Evolutionary conservation across 768 basidiomycete species (phyloP).

Genomic region (Boletellus ananas): DNA sequence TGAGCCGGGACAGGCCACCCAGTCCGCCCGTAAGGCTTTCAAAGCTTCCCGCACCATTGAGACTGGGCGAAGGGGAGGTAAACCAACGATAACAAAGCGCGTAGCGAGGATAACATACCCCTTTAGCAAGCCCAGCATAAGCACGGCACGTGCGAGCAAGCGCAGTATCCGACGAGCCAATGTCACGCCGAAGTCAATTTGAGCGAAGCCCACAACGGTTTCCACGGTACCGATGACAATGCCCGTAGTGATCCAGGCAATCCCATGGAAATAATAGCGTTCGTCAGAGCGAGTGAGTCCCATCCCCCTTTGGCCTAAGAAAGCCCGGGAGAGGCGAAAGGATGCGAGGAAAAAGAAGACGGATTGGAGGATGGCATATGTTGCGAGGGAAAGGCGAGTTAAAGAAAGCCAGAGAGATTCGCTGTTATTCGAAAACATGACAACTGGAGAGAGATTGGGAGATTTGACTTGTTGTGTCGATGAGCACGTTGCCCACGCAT

Average conservation of each 20-base stretch:
- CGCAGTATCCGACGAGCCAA: slow-evolving; percentile 59
- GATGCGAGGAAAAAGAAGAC: slow-evolving; percentile 56
- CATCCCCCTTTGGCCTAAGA: slow-evolving; percentile 50
- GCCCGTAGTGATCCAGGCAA: slow-evolving; percentile 61
- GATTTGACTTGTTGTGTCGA: slow-evolving; percentile 4
- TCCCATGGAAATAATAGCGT: slow-evolving; percentile 50
- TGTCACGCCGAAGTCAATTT: slow-evolving; percentile 47
- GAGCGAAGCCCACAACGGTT: slow-evolving; percentile 58
- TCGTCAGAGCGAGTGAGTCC: slow-evolving; percentile 46
- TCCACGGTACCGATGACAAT: slow-evolving; percentile 64
- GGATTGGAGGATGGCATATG: slow-evolving; percentile 56
- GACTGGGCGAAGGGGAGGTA: slow-evolving; percentile 29
- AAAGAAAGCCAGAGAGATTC: slow-evolving; percentile 53
- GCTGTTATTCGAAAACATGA: slow-evolving; percentile 40
- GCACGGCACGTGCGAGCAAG: slow-evolving; percentile 46
- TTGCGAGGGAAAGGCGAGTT: slow-evolving; percentile 54
- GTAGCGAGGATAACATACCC: slow-evolving; percentile 47
- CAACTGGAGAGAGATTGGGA: slow-evolving; percentile 20
- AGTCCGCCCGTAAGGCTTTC: slow-evolving; percentile 41
- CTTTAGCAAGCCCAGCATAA: slow-evolving; percentile 62
- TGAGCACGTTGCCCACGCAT: not conserved
- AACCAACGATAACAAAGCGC: not conserved
- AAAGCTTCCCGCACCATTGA: slow-evolving; percentile 55
- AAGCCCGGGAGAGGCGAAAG: slow-evolving; percentile 49
- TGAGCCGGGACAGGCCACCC: slow-evolving; percentile 15